These are phyloP conservation scores for Anthracocystis panici-leucophaei DNA, from an alignment of 1,284 basidiomycete species.

Conservation along the genomic window DNA sequence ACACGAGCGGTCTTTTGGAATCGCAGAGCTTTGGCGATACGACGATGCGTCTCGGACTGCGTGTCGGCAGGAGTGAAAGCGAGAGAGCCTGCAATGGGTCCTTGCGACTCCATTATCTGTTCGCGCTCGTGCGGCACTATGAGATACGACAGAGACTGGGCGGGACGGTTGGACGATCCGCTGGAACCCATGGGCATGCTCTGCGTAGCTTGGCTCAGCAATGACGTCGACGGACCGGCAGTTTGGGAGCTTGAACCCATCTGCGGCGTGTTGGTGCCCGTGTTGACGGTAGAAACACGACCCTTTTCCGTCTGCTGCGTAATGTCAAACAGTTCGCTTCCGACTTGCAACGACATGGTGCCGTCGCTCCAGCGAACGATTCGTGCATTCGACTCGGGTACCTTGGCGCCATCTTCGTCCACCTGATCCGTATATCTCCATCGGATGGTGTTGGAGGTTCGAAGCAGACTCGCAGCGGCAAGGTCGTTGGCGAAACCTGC, in stretches of 20 bases:
- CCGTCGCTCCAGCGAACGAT: conserved; percentile 93
- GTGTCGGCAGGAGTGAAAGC: conserved; percentile 86
- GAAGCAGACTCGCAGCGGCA: conserved; percentile 71
- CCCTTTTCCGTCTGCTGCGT: conserved; percentile 55
- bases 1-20: conserved; percentile 80
- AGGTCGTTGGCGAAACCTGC: conserved; percentile 67
- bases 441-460: conserved; percentile 88
- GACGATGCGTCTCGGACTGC: conserved; percentile 87
- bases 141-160: conserved; percentile 76
- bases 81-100: conserved; percentile 84
- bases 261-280: conserved; percentile 51
- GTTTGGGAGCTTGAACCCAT: conserved; percentile 22
- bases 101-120: conserved; percentile 85
- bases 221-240: conserved; percentile 35
- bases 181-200: conserved; percentile 51
- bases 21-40: conserved; percentile 87
- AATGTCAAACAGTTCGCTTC: conserved; percentile 89
- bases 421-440: conserved; percentile 84
- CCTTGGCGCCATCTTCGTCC: conserved; percentile 77
- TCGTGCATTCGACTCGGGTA: conserved; percentile 85
- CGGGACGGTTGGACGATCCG: conserved; percentile 45
- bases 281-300: conserved; percentile 39
- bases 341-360: conserved; percentile 83
- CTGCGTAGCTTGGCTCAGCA: conserved; percentile 45
- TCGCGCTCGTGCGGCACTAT: conserved; percentile 89